These are phyloP conservation scores for Cryptosporidium muris DNA, from an alignment of 169 alveolate species.

Conservation along the genomic window DNA sequence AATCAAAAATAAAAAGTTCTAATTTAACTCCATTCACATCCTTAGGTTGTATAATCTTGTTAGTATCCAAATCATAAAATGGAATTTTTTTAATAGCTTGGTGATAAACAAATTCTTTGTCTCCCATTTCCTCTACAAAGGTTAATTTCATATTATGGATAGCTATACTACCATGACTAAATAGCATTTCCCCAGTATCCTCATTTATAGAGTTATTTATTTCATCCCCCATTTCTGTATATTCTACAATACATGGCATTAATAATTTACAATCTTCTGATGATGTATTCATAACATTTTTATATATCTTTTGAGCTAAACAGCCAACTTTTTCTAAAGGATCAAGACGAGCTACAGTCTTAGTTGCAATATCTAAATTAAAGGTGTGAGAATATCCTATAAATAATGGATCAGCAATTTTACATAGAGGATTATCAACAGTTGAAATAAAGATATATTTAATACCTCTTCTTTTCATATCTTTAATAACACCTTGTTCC, in stretches of 20 bases:
- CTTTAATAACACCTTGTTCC: slow-evolving; percentile 75
- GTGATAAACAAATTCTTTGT: slow-evolving; percentile 73
- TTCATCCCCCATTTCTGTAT: slow-evolving; percentile 78
- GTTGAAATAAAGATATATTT: slow-evolving; percentile 81
- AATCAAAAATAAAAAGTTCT: slow-evolving; percentile 81
- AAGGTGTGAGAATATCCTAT: slow-evolving; percentile 77
- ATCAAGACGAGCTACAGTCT: slow-evolving; percentile 70
- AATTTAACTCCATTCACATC: slow-evolving; percentile 78
- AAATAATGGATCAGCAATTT: slow-evolving; percentile 85
- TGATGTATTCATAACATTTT: slow-evolving; percentile 55
- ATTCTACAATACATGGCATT: slow-evolving; percentile 79
- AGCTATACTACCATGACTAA: slow-evolving; percentile 76
- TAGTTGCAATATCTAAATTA: slow-evolving; percentile 75
- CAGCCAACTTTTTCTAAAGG: slow-evolving; percentile 69
- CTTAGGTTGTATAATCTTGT: slow-evolving; percentile 47
- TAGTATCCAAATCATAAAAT: slow-evolving; percentile 1
- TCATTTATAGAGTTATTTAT: slow-evolving; percentile 24
- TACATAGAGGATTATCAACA: slow-evolving; percentile 85
- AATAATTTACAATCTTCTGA: neutral
- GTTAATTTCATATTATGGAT: slow-evolving; percentile 74
- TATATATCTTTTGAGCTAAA: slow-evolving; percentile 28
- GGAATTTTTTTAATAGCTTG: slow-evolving; percentile 79
- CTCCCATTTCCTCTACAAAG: slow-evolving; percentile 42
- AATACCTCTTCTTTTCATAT: slow-evolving; percentile 75
- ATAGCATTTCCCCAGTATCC: neutral